Evolutionary conservation across 2,329 filamentous ascomycete genomes (phyloP).

Genomic region (Phaeophleospora eucalypticola): DNA sequence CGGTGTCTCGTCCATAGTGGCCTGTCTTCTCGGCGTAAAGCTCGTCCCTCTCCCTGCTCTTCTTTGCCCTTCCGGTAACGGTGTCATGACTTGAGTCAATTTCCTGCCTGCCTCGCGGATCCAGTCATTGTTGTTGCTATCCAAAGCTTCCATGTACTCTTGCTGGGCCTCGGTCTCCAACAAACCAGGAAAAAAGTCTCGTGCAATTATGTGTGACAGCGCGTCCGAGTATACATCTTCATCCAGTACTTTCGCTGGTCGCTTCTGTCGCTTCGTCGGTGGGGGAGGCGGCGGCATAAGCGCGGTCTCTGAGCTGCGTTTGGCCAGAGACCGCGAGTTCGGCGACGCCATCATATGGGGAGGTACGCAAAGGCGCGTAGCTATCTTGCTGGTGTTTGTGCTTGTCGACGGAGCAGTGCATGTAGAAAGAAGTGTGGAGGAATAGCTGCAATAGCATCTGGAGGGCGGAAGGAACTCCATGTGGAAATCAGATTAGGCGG

Average conservation of each 20-base stretch:
- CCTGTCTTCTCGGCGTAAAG: constrained; percentile 29
- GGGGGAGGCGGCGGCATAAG: constrained; percentile 87
- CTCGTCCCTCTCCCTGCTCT: constrained; percentile 37
- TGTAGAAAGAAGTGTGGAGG: no score
- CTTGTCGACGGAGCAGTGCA: no score
- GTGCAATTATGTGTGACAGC: constrained; percentile 87
- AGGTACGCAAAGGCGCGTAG: no score
- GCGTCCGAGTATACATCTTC: constrained; percentile 91
- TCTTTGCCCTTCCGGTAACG: constrained; percentile 52
- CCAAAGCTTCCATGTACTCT: constrained; percentile 87
- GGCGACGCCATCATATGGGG: constrained; percentile 18
- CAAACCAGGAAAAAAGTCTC: constrained; percentile 94
- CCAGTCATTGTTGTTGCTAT: constrained; percentile 80
- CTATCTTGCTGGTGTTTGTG: no score
- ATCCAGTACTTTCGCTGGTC: constrained; percentile 80
- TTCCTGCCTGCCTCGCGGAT: constrained; percentile 71
- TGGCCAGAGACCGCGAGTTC: constrained; percentile 60
- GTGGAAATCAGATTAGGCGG: background rate
- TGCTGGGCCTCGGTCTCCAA: constrained; percentile 80
- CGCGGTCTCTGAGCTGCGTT: constrained; percentile 61
- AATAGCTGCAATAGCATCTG: no score
- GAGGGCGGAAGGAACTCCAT: no score
- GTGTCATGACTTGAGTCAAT: constrained; percentile 71
- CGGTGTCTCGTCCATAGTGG: constrained; percentile 19
- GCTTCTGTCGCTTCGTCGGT: constrained; percentile 84